Evolutionary conservation across 192 early-diverging fungal genomes (phyloP).

Genomic region (Coemansia sp.): DNA sequence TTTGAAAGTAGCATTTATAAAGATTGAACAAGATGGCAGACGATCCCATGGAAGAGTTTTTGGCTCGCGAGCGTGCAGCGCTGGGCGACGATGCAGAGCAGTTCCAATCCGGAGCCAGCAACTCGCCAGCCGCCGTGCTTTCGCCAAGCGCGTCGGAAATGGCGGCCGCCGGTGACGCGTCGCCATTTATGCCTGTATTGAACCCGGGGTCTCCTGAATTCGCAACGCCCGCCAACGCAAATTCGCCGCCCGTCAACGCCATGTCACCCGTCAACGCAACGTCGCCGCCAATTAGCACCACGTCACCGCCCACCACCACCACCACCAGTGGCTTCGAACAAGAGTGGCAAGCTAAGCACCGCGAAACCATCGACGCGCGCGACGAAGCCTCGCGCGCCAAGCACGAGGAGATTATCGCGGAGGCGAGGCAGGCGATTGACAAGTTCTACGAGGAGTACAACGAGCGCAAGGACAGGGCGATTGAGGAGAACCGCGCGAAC

Average conservation of each 20-base stretch:
- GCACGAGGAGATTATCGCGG: conserved; percentile 58
- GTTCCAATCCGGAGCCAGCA: conserved; percentile 36
- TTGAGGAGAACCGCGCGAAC: conserved; percentile 59
- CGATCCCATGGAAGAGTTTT: conserved; percentile 74
- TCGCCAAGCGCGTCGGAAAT: not conserved
- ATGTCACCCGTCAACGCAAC: not conserved
- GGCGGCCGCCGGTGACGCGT: not conserved
- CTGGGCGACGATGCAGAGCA: conserved; percentile 71
- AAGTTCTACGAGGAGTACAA: conserved; percentile 82
- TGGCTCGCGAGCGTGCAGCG: conserved; percentile 70
- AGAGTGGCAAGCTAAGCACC: conserved; percentile 67
- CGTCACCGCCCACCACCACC: not conserved
- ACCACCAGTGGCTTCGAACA: conserved; percentile 33
- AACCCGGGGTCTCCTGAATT: not conserved
- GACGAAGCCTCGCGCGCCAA: conserved; percentile 55
- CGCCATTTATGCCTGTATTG: not conserved
- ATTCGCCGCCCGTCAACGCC: not conserved
- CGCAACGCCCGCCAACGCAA: not conserved
- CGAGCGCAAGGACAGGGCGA: conserved; percentile 63
- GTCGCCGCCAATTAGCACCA: not conserved
- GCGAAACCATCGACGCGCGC: conserved; percentile 56
- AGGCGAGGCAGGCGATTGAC: conserved; percentile 68
- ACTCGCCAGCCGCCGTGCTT: not conserved
- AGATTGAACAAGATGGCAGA: conserved; percentile 28
- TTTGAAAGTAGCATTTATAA: not conserved